Evolutionary conservation across 306 rosid species (phyloP), one percentile per base, ranked within the genome.

Genomic region (Ormosia emarginata): DNA sequence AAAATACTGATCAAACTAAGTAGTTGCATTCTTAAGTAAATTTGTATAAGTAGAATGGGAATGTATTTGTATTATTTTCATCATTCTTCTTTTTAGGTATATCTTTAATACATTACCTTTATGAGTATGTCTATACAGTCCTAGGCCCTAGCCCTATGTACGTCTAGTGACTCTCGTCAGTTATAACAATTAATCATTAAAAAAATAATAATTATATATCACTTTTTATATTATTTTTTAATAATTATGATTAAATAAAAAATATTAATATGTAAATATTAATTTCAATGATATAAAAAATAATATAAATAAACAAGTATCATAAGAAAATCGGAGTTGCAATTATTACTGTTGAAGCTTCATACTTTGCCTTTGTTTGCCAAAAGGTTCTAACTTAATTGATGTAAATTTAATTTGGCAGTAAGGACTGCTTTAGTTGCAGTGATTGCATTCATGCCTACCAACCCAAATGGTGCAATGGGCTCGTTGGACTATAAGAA

Each of bases 361-460:
- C 18, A 58, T 47, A 64, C 47, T 62, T 69, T 55, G 17, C 47
- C 66, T 76, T 56, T 66, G 47, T 77, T 77, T 59, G 59, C 70
- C 43, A 12, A 57, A 71, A 81, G 62, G 52, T 57, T 65, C 61
- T 75, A 74, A 75, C 74, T n/a, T 62, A 14, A 55, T 64, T 89
- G 66, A 68, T 71, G 32, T 63, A 33, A 71, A 55, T 77, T 66
- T 62, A 8, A 81, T 81, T 73, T 85, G 82, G 82, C 88, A 96
- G 99, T 96, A 47, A 92, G 99, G 74, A 96, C 99, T 70, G 99
- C 99, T 79, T 82, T 96, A 63, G 97, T 93, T 83, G 99, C 99
- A 4, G 83, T 96, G 50, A 92, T 96, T 85, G 99, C 99, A 17
- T 96, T 93, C 86, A 93, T 96, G 99, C 99, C 99, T 57, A 90